phyloP scores from a whole-genome alignment of 176 grass and related monocot genomes.

The Hordeum vulgare region DNA sequence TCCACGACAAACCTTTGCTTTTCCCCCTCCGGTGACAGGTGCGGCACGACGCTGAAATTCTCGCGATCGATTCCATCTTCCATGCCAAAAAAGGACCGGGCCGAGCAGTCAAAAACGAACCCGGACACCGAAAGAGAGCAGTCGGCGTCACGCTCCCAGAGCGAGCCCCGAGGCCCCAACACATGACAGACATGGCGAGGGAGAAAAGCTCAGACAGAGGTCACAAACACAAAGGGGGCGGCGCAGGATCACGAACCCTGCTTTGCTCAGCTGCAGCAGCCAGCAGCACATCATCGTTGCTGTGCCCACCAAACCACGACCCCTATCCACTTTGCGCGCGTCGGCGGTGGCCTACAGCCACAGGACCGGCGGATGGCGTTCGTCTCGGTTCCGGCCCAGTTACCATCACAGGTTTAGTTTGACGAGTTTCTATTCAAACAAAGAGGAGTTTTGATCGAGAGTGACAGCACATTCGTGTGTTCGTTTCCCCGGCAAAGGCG shows the following conservation, averaged over 20 bases:
- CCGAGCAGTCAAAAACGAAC: constrained; percentile 3
- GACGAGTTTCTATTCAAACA: no score
- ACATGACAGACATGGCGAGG: background rate
- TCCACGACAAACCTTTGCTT: background rate
- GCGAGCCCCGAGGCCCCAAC: background rate
- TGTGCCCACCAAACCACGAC: background rate
- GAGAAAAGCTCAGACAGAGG: background rate
- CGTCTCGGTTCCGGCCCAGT: no score
- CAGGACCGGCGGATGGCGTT: background rate
- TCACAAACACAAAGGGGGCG: background rate
- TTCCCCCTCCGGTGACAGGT: no score
- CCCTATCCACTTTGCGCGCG: background rate
- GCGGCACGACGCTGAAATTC: background rate
- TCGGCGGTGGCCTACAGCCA: background rate
- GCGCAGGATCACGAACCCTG: background rate
- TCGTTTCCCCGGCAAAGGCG: background rate
- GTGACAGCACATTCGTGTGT: background rate
- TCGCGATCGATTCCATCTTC: background rate
- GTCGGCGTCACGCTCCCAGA: constrained; percentile 14
- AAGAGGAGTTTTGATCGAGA: background rate
- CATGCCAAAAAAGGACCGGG: background rate
- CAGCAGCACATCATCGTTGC: background rate
- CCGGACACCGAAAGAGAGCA: background rate
- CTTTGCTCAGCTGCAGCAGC: background rate
- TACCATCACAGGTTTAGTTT: no score